Conservation (phyloP, 257 asterid species). For the Capsicum baccatum region DNA sequence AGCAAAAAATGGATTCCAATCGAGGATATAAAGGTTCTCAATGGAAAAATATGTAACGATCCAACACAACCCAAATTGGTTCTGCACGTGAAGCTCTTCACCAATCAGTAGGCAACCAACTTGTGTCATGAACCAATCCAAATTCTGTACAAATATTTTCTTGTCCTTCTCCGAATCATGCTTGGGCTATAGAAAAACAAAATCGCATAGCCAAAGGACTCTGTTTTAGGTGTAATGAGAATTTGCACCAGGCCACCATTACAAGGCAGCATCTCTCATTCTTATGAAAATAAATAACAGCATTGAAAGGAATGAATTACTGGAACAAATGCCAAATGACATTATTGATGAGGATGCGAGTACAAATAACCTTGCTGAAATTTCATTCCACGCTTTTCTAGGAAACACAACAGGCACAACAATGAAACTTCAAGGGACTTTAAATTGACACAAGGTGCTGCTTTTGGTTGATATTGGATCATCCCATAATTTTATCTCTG, state of each 20-base stretch:
- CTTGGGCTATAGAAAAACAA: too few relatives aligned
- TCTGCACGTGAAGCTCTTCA: too few relatives aligned
- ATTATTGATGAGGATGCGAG: background rate
- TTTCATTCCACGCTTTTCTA: background rate
- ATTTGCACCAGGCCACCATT: background rate
- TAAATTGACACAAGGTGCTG: background rate
- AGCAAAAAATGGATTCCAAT: too few relatives aligned
- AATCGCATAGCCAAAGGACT: background rate
- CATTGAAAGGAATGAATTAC: background rate
- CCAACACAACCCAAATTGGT: too few relatives aligned
- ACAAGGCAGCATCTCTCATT: background rate
- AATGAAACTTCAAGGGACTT: background rate
- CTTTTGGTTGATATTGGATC: background rate
- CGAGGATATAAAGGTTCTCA: too few relatives aligned
- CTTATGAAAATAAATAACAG: background rate
- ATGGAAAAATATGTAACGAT: too few relatives aligned
- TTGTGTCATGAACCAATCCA: too few relatives aligned
- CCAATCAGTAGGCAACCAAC: too few relatives aligned
- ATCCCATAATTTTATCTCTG: background rate
- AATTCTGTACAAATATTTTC: too few relatives aligned
- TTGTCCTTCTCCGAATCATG: too few relatives aligned
- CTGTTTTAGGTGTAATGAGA: background rate
- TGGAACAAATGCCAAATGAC: background rate
- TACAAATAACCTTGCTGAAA: background rate
- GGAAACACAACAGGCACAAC: background rate